Evolutionary conservation across 2,329 filamentous ascomycete genomes (phyloP).

Genomic region (Geosmithia morbida): DNA sequence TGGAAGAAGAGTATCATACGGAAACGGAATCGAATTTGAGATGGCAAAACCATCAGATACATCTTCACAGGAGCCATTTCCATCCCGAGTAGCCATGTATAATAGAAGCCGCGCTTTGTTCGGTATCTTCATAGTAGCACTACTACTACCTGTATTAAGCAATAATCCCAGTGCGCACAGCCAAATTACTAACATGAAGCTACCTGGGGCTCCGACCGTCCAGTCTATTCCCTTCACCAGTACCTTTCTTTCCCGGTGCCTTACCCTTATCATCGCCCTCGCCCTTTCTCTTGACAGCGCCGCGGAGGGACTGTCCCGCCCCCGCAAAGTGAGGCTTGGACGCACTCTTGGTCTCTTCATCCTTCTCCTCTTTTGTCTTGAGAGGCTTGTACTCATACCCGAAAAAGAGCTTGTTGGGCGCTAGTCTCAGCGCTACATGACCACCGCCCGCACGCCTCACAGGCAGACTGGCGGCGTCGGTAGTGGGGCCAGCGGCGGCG

Average conservation of each 20-base stretch:
- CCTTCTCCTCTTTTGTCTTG: conserved; percentile 61
- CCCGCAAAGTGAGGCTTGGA: conserved; percentile 67
- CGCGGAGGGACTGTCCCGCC: conserved; percentile 65
- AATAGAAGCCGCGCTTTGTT: too few species aligned
- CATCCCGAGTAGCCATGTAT: too few species aligned
- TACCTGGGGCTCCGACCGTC: conserved; percentile 24
- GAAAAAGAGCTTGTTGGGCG: conserved; percentile 88
- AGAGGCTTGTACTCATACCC: conserved; percentile 87
- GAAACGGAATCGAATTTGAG: too few species aligned
- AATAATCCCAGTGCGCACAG: not conserved
- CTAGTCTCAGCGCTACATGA: conserved; percentile 52
- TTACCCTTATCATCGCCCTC: conserved; percentile 30
- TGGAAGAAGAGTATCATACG: too few species aligned
- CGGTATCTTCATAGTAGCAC: not conserved
- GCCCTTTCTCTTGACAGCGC: conserved; percentile 57
- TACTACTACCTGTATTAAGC: not conserved
- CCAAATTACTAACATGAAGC: not conserved
- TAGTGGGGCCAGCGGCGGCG: not conserved
- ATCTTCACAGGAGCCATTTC: too few species aligned
- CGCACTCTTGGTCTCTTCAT: conserved; percentile 45
- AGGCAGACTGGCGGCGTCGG: conserved; percentile 12
- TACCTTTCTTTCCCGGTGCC: conserved; percentile 28
- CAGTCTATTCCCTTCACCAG: conserved; percentile 26
- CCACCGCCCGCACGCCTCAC: conserved; percentile 37
- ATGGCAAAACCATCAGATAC: too few species aligned